Percentiles rank a stretch among this genome's conserved stretches.
These are phyloP conservation scores for Acarospora socialis DNA, from an alignment of 2,329 filamentous ascomycete species.

Conservation along the genomic window DNA sequence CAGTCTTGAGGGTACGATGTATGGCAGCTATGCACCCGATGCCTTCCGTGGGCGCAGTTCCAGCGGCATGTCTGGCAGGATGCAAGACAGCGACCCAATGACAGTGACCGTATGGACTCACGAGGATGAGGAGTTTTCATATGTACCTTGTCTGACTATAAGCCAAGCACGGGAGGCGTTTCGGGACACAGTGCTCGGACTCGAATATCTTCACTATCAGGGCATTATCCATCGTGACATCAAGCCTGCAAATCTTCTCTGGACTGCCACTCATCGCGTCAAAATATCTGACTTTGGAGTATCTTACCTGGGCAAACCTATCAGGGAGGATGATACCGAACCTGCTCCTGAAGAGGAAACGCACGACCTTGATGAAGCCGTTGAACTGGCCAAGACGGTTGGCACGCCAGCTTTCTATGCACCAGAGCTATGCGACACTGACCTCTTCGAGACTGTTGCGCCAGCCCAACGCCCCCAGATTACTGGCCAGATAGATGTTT, in stretches of 20 bases:
- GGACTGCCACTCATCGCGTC: constrained; percentile 69
- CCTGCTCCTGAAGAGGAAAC: constrained; percentile 67
- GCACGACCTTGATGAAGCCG: constrained; percentile 76
- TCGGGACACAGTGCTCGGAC: constrained; percentile 77
- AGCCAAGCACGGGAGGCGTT: constrained; percentile 72
- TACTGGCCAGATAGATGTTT: constrained; percentile 89
- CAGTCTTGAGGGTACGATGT: constrained; percentile 66
- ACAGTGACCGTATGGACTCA: constrained; percentile 30
- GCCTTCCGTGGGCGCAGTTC: constrained; percentile 53
- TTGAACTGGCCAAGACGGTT: constrained; percentile 95
- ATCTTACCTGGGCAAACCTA: constrained; percentile 84
- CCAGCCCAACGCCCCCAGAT: constrained; percentile 54
- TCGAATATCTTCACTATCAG: constrained; percentile 86
- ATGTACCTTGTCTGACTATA: constrained; percentile 85
- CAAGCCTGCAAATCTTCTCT: constrained; percentile 80
- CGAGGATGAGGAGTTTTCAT: constrained; percentile 70
- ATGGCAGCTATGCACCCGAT: constrained; percentile 51
- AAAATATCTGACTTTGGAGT: constrained; percentile 99
- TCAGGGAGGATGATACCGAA: constrained; percentile 66
- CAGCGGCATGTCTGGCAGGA: constrained; percentile 66
- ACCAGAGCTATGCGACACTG: constrained; percentile 77
- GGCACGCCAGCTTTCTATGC: constrained; percentile 97
- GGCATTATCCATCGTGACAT: constrained; percentile 76
- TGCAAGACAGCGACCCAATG: constrained; percentile 32
- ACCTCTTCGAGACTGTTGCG: constrained; percentile 28